A percentile compares a stretch with the other conserved stretches of the same genome.
phyloP scores from a whole-genome alignment of 257 asterid species.

The Osmanthus fragrans region DNA sequence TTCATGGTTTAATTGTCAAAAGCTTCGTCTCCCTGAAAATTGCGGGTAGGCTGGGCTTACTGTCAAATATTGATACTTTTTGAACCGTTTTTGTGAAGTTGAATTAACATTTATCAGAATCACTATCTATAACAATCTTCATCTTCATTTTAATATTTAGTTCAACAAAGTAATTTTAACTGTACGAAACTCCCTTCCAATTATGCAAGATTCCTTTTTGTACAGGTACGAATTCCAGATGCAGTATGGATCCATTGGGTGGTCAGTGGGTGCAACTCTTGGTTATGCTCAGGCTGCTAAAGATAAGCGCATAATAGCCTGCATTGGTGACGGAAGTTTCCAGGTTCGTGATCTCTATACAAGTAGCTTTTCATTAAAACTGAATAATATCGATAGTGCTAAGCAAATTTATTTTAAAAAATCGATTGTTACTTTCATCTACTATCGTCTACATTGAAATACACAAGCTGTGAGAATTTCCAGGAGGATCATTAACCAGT shows the following conservation, averaged over 20 bases:
- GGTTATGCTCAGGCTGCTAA: constrained; percentile 55
- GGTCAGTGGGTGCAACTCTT: constrained; percentile 61
- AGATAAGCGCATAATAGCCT: constrained; percentile 51
- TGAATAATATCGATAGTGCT: neutral
- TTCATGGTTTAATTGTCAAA: constrained; percentile 67
- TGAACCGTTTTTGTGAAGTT: neutral
- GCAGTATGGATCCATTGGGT: constrained; percentile 60
- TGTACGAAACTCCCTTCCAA: neutral
- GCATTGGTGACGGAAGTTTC: constrained; percentile 56
- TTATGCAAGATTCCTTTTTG: neutral
- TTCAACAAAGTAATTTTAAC: neutral
- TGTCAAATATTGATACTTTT: neutral
- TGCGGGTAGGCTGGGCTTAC: constrained; percentile 39
- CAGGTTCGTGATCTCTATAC: constrained; percentile 28
- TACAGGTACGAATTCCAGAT: constrained; percentile 52
- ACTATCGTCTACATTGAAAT: neutral
- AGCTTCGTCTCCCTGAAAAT: constrained; percentile 50
- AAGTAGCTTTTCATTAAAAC: neutral
- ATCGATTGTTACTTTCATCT: neutral
- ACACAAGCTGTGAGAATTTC: neutral
- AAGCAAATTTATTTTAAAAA: no score
- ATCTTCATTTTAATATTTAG: neutral
- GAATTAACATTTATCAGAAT: neutral
- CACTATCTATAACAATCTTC: neutral
- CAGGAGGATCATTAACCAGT: neutral